Evolutionary conservation across 495 filamentous ascomycete species (phyloP), one percentile per base, ranked within the genome.

Genomic region (Neurospora sp.): DNA sequence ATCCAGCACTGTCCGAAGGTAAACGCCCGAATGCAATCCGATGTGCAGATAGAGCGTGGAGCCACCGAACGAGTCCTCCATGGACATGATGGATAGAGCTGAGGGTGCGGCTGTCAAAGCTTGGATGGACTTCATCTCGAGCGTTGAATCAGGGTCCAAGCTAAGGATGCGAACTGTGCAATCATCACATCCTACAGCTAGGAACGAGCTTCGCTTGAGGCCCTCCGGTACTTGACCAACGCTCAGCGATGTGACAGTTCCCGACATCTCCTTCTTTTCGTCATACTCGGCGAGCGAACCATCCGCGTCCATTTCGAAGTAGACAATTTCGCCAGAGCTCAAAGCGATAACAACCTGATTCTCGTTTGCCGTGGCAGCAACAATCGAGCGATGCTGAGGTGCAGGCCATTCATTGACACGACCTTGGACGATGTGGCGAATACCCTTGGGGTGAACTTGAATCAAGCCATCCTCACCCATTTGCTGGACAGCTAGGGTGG

Each of bases 101-200:
- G 93, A 96, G 2, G 96, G 96, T 3, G 93, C 91, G 18, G 96
- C 94, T 3, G 94, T 96, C 71, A 98, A 82, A 8, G 93, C 94
- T 80, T 98, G 96, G 37, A 99, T 92, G 7, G 93, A 97, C 77
- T 96, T 96, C 79, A 91, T 94, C 76, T 97, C 93, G 14, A 99
- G 82, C 0, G 93, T 96, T 0, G 92, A 91, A 75, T 97, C 94
- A 1, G 94, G 93, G 78, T 96, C 94, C 70, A 98, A 84, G 76
- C 91, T 95, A 69, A 97, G 86, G 69, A 99, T 94, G 54, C 96
- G 90, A 48, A 99, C 94, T 2, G 96, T 97, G 40, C 93, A 94
- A 79, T 99, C 96, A 78, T 97, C 94, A 79, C 94, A 98, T 12
- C 96, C 96, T 71, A 99, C 96, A 72, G 96, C 96, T 48, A 98